Evolutionary conservation across 179 eudicot species (phyloP), one percentile per base, ranked within the genome.

Genomic region (Beta lomatogona): DNA sequence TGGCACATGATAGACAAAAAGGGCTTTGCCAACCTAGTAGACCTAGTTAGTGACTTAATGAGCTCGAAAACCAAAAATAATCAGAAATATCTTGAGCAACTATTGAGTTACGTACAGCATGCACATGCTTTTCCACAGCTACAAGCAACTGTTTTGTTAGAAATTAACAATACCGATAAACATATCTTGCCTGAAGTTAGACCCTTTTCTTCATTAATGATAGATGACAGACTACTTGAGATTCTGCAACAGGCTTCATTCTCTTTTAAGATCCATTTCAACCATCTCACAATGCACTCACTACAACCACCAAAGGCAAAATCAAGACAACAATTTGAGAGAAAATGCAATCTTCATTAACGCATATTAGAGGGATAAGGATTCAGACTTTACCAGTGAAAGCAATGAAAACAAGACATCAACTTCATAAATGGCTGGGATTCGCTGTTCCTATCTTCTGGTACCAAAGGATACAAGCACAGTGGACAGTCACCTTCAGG

Each of bases 321-420:
- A 79, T 46, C 36, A 76, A 53, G 66, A 68, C 41, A 76, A 77
- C 71, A 48, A 4, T 18, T 58, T 12, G 48, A 76, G 25, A 16
- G n/a, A 53, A n/a, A 6, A 82, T 71, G 78, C 61, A 63, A 71
- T 57, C 25, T 59, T 15, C 18, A 50, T 77, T 41, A 9, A 19
- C 18, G n/a, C 61, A 63, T 67, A 65, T 9, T 11, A 70, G 3
- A 71, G 21, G n/a, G 45, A 54, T 61, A 60, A 53, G 73, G 19
- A 66, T 79, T 41, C 46, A 52, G 66, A 52, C 21, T 53, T 88
- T 81, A 94, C 99, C 99, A 85, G 84, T 95, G 99, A 84, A 95
- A 95, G 92, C 99, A 95, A 82, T 95, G 99, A 79, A 89, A 95
- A 89, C 99, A 95, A 74, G 99, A 95, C 99, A 95, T 95, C 84